Evolutionary conservation across 768 basidiomycete species (phyloP).

Genomic region (Heimioporus sp.): DNA sequence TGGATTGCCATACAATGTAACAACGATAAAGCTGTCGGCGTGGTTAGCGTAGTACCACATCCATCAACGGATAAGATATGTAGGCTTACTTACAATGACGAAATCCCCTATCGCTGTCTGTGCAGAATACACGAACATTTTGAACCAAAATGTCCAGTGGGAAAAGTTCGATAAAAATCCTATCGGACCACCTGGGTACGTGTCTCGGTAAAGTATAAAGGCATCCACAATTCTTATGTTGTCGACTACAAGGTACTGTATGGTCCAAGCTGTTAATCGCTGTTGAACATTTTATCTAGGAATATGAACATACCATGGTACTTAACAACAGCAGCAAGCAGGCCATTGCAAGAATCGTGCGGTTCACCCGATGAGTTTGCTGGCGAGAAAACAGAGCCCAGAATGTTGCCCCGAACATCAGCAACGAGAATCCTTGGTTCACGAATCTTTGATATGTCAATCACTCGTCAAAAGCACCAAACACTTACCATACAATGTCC

Average conservation of each 20-base stretch:
- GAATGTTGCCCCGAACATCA: constrained; percentile 34
- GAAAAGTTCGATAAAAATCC: constrained; percentile 25
- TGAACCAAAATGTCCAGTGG: constrained; percentile 29
- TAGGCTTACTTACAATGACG: constrained; percentile 21
- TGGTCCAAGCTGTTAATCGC: not conserved
- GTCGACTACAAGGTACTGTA: constrained; percentile 26
- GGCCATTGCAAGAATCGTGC: constrained; percentile 19
- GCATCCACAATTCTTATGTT: constrained; percentile 26
- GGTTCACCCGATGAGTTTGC: constrained; percentile 12
- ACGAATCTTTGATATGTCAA: not conserved
- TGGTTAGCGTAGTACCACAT: not conserved
- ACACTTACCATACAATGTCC: constrained; percentile 16
- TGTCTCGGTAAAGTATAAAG: constrained; percentile 22
- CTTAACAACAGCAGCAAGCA: constrained; percentile 30
- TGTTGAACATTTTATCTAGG: not conserved
- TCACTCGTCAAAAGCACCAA: no score
- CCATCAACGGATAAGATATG: not conserved
- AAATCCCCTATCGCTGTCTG: constrained; percentile 31
- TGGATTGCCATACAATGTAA: constrained; percentile 33
- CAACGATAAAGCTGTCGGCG: constrained; percentile 24
- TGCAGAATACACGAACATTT: constrained; percentile 19
- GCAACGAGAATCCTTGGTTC: constrained; percentile 30
- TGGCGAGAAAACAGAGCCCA: constrained; percentile 18
- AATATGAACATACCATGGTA: constrained; percentile 21
- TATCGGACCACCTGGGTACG: constrained; percentile 5